Conservation (phyloP, 176 grass and related monocot genomes). For the Zea mays region Zm-B73-REFERENCE-NAM-5.0 NC_050096.1:20456501-20457000, state of each 20-base stretch:
- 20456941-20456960: background rate
- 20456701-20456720: slow-evolving; percentile 11
- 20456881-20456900: slow-evolving; percentile 2
- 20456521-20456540: slow-evolving; percentile 85
- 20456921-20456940: slow-evolving; percentile 7
- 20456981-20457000: slow-evolving; percentile 4
- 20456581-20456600: slow-evolving; percentile 20
- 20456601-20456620: slow-evolving; percentile 25
- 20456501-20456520: slow-evolving; percentile 98
- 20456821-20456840: background rate
- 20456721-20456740: background rate
- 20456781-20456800: background rate
- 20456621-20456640: slow-evolving; percentile 10
- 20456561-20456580: slow-evolving; percentile 26
- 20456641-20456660: background rate
- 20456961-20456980: background rate
- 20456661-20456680: slow-evolving; percentile 16
- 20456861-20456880: background rate
- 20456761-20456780: background rate
- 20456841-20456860: background rate
- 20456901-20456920: background rate
- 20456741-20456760: slow-evolving; percentile 18
- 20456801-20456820: slow-evolving; percentile 10
- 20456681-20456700: background rate
- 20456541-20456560: slow-evolving; percentile 97